Percentiles rank a stretch among this genome's conserved stretches.
These are phyloP conservation scores for Thozetella sp. DNA, from an alignment of 495 filamentous ascomycete genomes.

Conservation along the genomic window DNA sequence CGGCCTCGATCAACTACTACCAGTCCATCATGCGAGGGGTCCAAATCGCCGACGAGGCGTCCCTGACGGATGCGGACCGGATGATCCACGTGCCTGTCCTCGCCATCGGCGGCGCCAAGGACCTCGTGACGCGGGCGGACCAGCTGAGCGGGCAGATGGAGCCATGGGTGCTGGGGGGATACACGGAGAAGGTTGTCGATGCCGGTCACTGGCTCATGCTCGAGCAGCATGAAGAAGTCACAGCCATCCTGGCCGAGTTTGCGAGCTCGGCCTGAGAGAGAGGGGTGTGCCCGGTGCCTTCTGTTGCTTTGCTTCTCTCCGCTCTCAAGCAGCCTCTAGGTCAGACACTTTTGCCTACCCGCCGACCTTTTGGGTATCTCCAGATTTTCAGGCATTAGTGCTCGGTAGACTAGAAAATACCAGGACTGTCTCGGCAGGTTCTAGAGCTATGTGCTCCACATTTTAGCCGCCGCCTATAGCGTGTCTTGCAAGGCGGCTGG, in stretches of 20 bases:
- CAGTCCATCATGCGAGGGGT: neutral
- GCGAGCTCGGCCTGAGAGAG: no score
- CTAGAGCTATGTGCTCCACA: no score
- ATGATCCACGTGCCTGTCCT: neutral
- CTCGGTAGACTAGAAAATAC: no score
- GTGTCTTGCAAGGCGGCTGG: no score
- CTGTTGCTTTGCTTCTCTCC: no score
- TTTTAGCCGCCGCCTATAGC: no score
- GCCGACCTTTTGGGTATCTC: no score
- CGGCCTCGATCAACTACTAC: neutral
- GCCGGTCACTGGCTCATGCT: neutral
- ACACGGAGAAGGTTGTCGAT: neutral
- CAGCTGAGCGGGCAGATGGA: neutral
- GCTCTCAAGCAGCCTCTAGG: no score
- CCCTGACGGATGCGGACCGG: neutral
- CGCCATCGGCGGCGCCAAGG: neutral
- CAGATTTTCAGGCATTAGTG: no score
- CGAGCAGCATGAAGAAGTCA: neutral
- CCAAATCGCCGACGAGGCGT: neutral
- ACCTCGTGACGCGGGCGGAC: neutral
- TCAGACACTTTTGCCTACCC: no score
- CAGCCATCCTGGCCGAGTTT: neutral
- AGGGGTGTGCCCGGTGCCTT: no score
- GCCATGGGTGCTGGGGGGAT: neutral
- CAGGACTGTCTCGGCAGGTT: no score